Conservation (phyloP, 2,329 filamentous ascomycete genomes). For the Pseudocercospora eumusae region DNA sequence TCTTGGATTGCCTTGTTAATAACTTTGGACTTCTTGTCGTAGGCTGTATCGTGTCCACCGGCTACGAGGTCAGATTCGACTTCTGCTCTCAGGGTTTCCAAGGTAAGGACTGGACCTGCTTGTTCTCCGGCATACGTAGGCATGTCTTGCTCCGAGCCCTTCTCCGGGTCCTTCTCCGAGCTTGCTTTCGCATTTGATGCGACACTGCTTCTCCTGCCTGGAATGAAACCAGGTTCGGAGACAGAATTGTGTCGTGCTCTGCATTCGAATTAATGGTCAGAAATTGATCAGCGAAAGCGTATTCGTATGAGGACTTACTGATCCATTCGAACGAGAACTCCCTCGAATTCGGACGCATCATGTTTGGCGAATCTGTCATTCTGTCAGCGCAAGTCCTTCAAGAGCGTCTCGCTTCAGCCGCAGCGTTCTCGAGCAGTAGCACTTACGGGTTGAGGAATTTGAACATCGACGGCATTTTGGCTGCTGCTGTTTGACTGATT, state of each 20-base stretch:
- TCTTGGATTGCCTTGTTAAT: constrained; percentile 85
- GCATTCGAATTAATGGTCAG: not conserved
- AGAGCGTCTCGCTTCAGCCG: not conserved
- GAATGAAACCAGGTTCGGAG: not conserved
- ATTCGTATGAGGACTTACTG: constrained; percentile 27
- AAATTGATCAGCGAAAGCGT: not conserved
- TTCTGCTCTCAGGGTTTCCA: constrained; percentile 69
- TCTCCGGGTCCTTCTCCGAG: constrained; percentile 6
- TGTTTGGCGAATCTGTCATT: constrained; percentile 49
- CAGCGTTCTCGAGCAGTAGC: not conserved
- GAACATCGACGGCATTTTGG: constrained; percentile 1
- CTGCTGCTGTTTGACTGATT: not conserved
- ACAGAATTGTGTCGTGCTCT: constrained; percentile 1
- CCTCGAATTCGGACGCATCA: constrained; percentile 53
- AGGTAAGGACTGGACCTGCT: constrained; percentile 47
- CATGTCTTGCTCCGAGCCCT: not conserved
- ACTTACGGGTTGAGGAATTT: constrained; percentile 14
- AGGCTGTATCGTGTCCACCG: constrained; percentile 64
- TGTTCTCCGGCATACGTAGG: constrained; percentile 1
- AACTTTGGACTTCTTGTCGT: constrained; percentile 70
- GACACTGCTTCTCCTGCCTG: constrained; percentile 3
- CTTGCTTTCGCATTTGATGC: not conserved
- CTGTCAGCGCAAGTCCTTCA: not conserved
- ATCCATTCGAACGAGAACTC: constrained; percentile 54
- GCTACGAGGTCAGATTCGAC: constrained; percentile 61